These are phyloP conservation scores for Anacardium occidentale DNA, from an alignment of 345 rosid species.

Conservation along the genomic window DNA sequence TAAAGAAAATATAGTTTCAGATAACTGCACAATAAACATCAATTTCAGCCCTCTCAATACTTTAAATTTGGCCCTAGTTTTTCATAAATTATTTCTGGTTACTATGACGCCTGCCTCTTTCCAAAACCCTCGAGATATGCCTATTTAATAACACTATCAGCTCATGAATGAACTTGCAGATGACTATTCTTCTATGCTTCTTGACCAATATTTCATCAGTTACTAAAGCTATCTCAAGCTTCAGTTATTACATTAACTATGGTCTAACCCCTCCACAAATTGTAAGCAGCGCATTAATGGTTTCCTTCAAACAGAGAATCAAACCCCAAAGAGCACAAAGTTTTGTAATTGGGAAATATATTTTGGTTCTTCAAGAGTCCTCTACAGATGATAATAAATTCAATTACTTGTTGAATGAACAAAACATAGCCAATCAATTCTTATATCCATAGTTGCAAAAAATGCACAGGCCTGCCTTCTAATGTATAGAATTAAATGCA, in stretches of 20 bases:
- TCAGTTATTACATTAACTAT: background rate
- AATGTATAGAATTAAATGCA: background rate
- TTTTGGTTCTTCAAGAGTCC: background rate
- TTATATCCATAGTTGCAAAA: background rate
- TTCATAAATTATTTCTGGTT: background rate
- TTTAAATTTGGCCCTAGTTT: background rate
- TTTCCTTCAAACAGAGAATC: background rate
- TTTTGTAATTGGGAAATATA: background rate
- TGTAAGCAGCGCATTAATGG: background rate
- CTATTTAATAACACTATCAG: background rate
- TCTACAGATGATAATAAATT: background rate
- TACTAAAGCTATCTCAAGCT: background rate
- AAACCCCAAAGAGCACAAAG: background rate
- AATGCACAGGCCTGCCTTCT: background rate
- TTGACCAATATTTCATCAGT: background rate
- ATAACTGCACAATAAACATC: background rate
- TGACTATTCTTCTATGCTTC: background rate
- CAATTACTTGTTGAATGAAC: background rate
- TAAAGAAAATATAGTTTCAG: background rate
- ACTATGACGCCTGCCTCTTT: background rate
- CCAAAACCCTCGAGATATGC: too few species aligned
- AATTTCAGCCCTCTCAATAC: background rate
- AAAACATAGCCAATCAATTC: background rate
- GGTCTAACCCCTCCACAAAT: background rate
- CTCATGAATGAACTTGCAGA: background rate